Evolutionary conservation across 2,329 filamentous ascomycete genomes (phyloP), one percentile per base, ranked within the genome.

Genomic region (Diaporthe nobilis): DNA sequence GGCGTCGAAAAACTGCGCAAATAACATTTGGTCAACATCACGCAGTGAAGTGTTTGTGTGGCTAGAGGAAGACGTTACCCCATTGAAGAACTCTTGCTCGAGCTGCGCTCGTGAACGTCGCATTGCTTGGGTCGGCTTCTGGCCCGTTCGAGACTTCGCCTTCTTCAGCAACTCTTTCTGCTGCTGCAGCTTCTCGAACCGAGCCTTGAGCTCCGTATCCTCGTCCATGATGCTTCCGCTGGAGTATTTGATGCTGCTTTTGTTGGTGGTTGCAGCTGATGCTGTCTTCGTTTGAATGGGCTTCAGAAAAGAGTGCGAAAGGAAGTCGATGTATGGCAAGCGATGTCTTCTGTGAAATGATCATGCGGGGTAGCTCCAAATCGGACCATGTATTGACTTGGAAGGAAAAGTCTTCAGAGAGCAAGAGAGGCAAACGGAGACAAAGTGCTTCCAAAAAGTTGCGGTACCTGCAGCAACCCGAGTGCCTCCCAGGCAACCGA

Each of bases 91-190:
- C 13, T 74, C 20, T 13, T 34, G 4, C 17, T 75, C 53, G 9
- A 78, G 58, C 8, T 75, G 42, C 25, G 28, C 83, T 94, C 94
- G 88, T 22, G 89, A 91, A 77, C 84, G 87, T 13, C 89, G 92
- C 63, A 92, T 94, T 0, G 92, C 94, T 78, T 87, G 88, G 13
- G 92, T 91, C 4, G 75, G 72, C 22, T 75, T 73, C 37, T 74
- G 68, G 22, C 77, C 75, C 20, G 63, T 71, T 60, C 37, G 57
- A 15, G 13, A 22, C 51, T 47, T 70, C 22, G 75, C 71, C 55
- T 72, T 0, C 86, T 94, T 20, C 89, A 92, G 93, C 17, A 95
- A 93, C 0, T 94, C 92, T 0, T 92, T 95, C 75, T 91, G 93
- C 28, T 95, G 4, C 4, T 9, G 22, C 22, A 61, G 58, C 12